Evolutionary conservation across 257 asterid genomes (phyloP), one percentile per base, ranked within the genome.

Genomic region (Phtheirospermum japonicum): DNA sequence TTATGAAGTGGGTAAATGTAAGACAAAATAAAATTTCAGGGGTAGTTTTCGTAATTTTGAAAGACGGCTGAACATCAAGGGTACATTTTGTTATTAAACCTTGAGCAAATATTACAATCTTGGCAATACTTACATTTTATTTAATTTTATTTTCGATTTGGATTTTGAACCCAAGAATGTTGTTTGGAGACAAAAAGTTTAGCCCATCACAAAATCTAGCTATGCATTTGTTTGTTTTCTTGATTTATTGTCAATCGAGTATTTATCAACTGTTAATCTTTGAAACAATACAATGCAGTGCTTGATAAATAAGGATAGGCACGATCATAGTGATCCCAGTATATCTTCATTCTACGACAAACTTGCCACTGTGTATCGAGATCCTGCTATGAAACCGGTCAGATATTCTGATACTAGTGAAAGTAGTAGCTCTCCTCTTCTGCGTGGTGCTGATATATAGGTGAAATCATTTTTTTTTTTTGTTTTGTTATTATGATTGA

Each of bases 241-340:
- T 58, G 39, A 7, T 14, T 46, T 14, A 14, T 60, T 58, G 54
- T 40, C 31, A 17, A 2, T 23, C 3, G 13, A 65, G 28, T 3
- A 32, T 37, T 30, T 49, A 23, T 12, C 46, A 33, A 59, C n/a
- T 45, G 13, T 42, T 4, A 11, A 12, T 55, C n/a, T 9, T 46
- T 11, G 12, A 62, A 30, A n/a, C n/a, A n/a, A n/a, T n/a, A 14
- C 52, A 46, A 58, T 65, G 73, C 95, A 91, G 98, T 82, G 93
- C 71, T 76, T 86, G 85, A 85, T 88, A 76, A 91, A 71, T 63
- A 91, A 88, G 72, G 96, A 91, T 59, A 67, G 79, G 36, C 57
- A 65, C n/a, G 99, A 87, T 66, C 79, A 75, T 57, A 76, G 50
- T 10, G 91, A 89, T 63, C 85, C 89, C 32, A 31, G 72, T 0